These are phyloP conservation scores for Lactifluus volemus DNA, from an alignment of 768 basidiomycete species.

Conservation along the genomic window DNA sequence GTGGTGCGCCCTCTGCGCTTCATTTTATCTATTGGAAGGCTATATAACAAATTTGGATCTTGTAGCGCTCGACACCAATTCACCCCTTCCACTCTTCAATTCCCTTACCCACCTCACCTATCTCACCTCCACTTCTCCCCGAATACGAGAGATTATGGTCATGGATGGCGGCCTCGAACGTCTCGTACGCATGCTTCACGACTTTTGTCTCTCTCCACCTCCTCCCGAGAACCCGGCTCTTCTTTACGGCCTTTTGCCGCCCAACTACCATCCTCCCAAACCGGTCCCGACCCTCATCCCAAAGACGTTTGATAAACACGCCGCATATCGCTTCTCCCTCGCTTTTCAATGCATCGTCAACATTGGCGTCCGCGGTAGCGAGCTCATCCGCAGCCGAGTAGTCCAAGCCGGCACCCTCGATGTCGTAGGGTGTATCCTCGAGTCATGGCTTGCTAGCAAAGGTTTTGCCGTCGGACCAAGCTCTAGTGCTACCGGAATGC, in stretches of 20 bases:
- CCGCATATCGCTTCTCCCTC: conserved; percentile 81
- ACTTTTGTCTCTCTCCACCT: conserved; percentile 78
- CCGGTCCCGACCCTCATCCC: conserved; percentile 58
- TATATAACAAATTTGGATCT: neutral
- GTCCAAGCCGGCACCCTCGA: conserved; percentile 93
- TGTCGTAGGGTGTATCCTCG: conserved; percentile 87
- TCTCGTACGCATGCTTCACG: conserved; percentile 83
- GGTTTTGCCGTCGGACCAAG: conserved; percentile 83
- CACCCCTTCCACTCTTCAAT: conserved; percentile 71
- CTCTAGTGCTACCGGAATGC: conserved; percentile 63
- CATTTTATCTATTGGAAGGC: neutral
- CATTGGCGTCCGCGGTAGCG: conserved; percentile 92
- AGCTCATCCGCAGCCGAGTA: conserved; percentile 82
- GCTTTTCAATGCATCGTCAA: conserved; percentile 98
- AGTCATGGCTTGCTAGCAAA: conserved; percentile 85
- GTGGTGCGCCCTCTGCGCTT: conserved; percentile 51
- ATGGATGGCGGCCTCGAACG: conserved; percentile 97
- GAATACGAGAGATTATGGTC: conserved; percentile 97
- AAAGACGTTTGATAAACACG: conserved; percentile 65
- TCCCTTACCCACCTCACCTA: conserved; percentile 94
- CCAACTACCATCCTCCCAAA: conserved; percentile 47
- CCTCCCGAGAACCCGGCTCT: conserved; percentile 69
- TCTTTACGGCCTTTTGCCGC: conserved; percentile 71
- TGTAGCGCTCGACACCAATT: conserved; percentile 45
- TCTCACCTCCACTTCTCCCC: conserved; percentile 93